Evolutionary conservation across 192 early-diverging fungal genomes (phyloP), one percentile per base, ranked within the genome.

Genomic region (Coemansia brasiliensis): DNA sequence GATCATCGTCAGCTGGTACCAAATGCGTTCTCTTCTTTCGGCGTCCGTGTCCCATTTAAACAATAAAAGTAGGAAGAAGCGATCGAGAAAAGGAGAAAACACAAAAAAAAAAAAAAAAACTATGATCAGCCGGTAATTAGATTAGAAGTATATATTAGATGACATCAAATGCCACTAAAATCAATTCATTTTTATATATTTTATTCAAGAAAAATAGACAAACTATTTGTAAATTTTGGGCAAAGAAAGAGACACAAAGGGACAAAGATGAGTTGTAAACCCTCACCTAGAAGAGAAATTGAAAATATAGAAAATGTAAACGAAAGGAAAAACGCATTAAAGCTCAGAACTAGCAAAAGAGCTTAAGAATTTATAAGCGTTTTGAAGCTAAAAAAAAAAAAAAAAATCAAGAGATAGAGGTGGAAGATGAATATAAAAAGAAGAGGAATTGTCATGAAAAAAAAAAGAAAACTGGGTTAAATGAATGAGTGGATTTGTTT

Each of bases 1-100:
- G 84, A 17, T 81, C 79, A 35, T 84, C 83, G 39, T 79, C 66
- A 5, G 72, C 65, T 41, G 76, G 75, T n/a, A 63, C 74, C 24
- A 65, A 82, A 15, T 81, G 81, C 50, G 70, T 81, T 22, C 67
- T 29, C 6, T 6, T 4, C 27, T 29, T 29, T 29, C 27, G 27
- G 3, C 6, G 6, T 29, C 27, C 27, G 32, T 7, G 32, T 35
- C 32, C 32, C 32, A 35, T 35, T 35, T 10, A 9, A 35, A 10
- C 32, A 5, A 5, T 35, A 35, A 35, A 35, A 7, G 6, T 35
- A 35, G 6, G n/a, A n/a, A n/a, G n/a, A 35, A 35, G 10, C 32
- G 32, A 35, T 35, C 32, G 6, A 7, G 32, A 35, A 35, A 35
- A 35, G 32, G 10, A 35, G 10, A 7, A 35, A 10, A 35, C 7